Base-by-base conservation (phyloP, 2,329 filamentous ascomycete genomes). In the Aureobasidium subglaciale region DNA sequence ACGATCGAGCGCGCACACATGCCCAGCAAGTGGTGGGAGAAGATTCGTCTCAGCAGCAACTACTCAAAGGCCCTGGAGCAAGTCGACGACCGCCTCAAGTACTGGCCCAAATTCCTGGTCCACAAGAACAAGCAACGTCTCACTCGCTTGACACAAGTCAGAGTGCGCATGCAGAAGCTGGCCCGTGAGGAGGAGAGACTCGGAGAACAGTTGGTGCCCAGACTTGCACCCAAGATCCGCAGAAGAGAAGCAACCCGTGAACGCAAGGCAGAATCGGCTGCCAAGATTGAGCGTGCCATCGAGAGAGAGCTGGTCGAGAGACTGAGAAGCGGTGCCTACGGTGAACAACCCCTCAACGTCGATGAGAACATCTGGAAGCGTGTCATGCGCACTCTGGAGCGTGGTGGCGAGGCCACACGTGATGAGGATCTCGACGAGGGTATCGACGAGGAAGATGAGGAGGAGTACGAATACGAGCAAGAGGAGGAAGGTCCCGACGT, bases 121-220 rank as follows among this genome's bases (percentile, higher is more conserved):
- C 90, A 96, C 76, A 96, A 95, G 75, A 93, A 90, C 78, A 99
- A 99, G 78, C 93, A 97, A 75, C 85, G 93, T 58, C 81, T 97
- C 41, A 97, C 93, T 9, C 79, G 93, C 46, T 70, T 99, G 66
- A 95, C 90, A 50, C 93, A 97, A 76, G 92, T 99, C 45, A 85
- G 86, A 56, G 93, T 96, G 61, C 74, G 82, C 46, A 82, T 79
- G 70, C 83, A 87, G 65, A 84, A 85, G 68, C 78, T 97, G 59
- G 89, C 88, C 27, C 90, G 86, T 67, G 92, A 96, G 75, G 90
- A 96, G 58, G 90, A 91, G 66, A 79, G 90, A 35, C 75, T 97
- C 30, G 93, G 91, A 37, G 93, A 97, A 78, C 87, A 82, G 66
- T 74, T 95, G 41, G 91, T 97, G 22, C 87, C 90, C 30, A 90